These are phyloP conservation scores for Echria macrotheca DNA, from an alignment of 495 filamentous ascomycete genomes.

Conservation along the genomic window DNA sequence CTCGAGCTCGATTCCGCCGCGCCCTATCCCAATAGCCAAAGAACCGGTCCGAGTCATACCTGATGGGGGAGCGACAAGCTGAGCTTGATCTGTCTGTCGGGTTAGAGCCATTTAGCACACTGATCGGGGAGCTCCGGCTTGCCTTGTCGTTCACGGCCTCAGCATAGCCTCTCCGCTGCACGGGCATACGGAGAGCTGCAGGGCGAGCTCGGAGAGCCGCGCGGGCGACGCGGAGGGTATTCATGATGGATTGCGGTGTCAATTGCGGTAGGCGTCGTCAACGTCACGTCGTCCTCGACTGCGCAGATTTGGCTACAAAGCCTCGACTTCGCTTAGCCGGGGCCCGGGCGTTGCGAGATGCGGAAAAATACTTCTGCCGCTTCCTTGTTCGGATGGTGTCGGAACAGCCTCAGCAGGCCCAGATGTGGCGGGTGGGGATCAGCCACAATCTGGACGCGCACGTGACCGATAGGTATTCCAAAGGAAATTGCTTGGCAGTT, in stretches of 20 bases:
- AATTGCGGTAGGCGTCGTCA: slow-evolving; percentile 40
- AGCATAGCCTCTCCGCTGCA: slow-evolving; percentile 85
- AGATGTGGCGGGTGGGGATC: too few relatives aligned
- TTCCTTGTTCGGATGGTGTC: neutral
- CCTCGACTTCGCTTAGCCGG: slow-evolving; percentile 36
- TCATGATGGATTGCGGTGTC: slow-evolving; percentile 64
- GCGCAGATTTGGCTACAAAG: slow-evolving; percentile 35
- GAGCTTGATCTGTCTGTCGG: slow-evolving; percentile 77
- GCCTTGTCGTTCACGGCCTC: slow-evolving; percentile 81
- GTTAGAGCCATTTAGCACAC: slow-evolving; percentile 19
- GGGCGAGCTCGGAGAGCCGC: slow-evolving; percentile 76
- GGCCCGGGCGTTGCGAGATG: slow-evolving; percentile 18
- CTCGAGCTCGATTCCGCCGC: neutral
- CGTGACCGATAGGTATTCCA: too few relatives aligned
- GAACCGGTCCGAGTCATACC: slow-evolving; percentile 54
- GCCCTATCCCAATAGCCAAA: neutral
- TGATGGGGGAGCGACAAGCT: slow-evolving; percentile 95
- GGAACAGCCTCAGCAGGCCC: neutral
- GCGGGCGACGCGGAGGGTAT: slow-evolving; percentile 83
- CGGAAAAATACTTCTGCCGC: slow-evolving; percentile 32
- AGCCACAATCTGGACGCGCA: too few relatives aligned
- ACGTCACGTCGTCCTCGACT: slow-evolving; percentile 27
- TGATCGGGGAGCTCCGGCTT: slow-evolving; percentile 19
- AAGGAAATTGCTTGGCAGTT: too few relatives aligned
- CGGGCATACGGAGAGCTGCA: slow-evolving; percentile 57